Evolutionary conservation across 345 rosid species (phyloP), one percentile per base, ranked within the genome.

Genomic region (Hevea brasiliensis): DNA sequence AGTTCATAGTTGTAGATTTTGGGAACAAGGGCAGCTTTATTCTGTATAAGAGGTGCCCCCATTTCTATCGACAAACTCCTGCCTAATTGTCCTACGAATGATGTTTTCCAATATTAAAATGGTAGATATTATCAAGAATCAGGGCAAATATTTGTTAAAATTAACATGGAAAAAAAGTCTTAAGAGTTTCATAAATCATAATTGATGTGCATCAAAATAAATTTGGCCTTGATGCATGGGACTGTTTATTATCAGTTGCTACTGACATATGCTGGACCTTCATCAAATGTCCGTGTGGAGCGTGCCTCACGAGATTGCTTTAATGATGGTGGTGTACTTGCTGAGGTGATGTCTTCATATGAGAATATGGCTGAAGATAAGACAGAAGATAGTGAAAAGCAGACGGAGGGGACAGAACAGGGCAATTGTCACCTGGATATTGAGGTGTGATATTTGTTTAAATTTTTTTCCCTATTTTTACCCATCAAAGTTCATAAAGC

Each of bases 221-320:
- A 50, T 40, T 26, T 23, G 35, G 67, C 26, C 73, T 50, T 76
- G 72, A 75, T 54, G 35, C 48, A 24, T 61, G 72, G 55, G 21
- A 6, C 23, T 44, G 54, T 69, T 32, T 67, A 18, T 73, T 65
- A 24, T 71, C 80, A 94, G 98, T 77, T 89, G 72, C 79, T 94
- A 9, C 53, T 87, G 72, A 87, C 94, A 47, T 81, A 89, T 84
- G 94, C 97, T 77, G 98, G 98, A 77, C 92, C 98, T 65, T 84
- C 97, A 62, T 92, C 97, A 77, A 89, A 88, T 77, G 82, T 92
- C 62, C 87, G 98, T 12, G 87, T 94, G 65, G 98, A 94, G 82
- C 83, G 27, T 63, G 82, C 72, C 72, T 79, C 88, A 21, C 51
- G 77, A 35, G 85, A 90, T 81, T 55, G 81, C 78, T 85, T 89